These are phyloP conservation scores for Tuber microsphaerosporum DNA, from an alignment of 495 filamentous ascomycete species.

Conservation along the genomic window DNA sequence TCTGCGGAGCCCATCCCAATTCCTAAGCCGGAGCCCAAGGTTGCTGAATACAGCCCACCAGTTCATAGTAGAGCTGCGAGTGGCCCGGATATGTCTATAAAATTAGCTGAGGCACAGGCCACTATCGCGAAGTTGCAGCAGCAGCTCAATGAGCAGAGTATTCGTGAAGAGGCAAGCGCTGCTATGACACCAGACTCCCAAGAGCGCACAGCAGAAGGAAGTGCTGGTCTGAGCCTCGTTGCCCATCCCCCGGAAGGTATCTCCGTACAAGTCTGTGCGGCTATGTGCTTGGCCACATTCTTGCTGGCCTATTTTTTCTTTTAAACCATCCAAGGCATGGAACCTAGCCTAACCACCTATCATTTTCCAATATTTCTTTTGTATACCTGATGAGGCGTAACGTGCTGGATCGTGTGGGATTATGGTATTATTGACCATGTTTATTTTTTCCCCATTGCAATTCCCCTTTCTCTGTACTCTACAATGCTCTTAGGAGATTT, in stretches of 20 bases:
- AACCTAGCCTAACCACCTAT: conserved; percentile 6
- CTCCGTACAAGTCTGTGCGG: conserved; percentile 75
- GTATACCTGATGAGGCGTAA: conserved; percentile 29
- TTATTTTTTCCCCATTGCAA: conserved; percentile 22
- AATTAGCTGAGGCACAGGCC: conserved; percentile 69
- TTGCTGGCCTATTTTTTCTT: conserved; percentile 92
- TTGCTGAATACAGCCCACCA: conserved; percentile 11
- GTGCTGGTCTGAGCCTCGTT: conserved; percentile 43
- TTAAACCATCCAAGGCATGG: conserved; percentile 46
- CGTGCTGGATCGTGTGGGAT: conserved; percentile 41
- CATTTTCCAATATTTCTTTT: conserved; percentile 35
- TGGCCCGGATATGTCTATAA: conserved; percentile 24
- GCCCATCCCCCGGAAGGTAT: conserved; percentile 60
- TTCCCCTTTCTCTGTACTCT: conserved; percentile 35
- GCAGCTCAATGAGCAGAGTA: conserved; percentile 59
- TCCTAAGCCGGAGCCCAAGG: conserved; percentile 25
- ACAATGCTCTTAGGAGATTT: conserved; percentile 37
- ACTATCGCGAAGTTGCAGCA: conserved; percentile 64
- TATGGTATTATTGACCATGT: conserved; percentile 29
- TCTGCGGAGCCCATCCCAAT: conserved; percentile 7
- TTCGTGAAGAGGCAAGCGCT: conserved; percentile 61
- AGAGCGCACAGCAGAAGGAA: conserved; percentile 28
- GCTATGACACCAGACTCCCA: conserved; percentile 40
- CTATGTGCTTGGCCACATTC: conserved; percentile 80
- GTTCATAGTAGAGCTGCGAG: neutral